phyloP scores from a whole-genome alignment of 768 basidiomycete genomes.

The Neoboletus magnificus region DNA sequence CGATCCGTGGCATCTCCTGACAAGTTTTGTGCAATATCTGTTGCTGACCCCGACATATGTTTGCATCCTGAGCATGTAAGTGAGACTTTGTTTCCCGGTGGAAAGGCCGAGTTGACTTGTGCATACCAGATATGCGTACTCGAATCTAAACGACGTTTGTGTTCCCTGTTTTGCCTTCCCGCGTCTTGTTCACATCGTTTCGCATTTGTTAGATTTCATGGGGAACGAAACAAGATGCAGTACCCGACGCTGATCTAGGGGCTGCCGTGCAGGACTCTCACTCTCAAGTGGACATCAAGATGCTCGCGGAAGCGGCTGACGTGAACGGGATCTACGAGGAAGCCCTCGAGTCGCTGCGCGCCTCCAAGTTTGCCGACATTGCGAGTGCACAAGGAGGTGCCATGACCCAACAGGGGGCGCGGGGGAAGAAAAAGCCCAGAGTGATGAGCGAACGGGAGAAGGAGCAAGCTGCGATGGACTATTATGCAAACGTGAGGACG shows the following conservation, averaged over 20 bases:
- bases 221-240: conserved; percentile 92
- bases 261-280: conserved; percentile 77
- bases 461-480: conserved; percentile 75
- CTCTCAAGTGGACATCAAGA: conserved; percentile 84
- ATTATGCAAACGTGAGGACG: conserved; percentile 84
- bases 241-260: conserved; percentile 74
- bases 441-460: conserved; percentile 51
- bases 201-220: conserved; percentile 64
- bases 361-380: conserved; percentile 42
- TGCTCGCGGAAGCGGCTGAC: conserved; percentile 77
- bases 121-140: conserved; percentile 69
- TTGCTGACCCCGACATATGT: conserved; percentile 81
- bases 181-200: conserved; percentile 7
- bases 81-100: not conserved
- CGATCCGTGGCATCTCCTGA: conserved; percentile 96
- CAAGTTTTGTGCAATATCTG: conserved; percentile 86
- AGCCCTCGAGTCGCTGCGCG: conserved; percentile 68
- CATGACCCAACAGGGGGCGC: conserved; percentile 8
- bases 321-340: conserved; percentile 84
- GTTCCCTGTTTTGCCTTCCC: conserved; percentile 4
- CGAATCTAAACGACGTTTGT: conserved; percentile 77
- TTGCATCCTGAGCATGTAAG: conserved; percentile 75
- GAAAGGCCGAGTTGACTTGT: conserved; percentile 20
- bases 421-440: conserved; percentile 16
- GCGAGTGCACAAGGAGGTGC: not conserved